Evolutionary conservation across 192 early-diverging fungal species (phyloP).

Genomic region (Diversispora eburnea): DNA sequence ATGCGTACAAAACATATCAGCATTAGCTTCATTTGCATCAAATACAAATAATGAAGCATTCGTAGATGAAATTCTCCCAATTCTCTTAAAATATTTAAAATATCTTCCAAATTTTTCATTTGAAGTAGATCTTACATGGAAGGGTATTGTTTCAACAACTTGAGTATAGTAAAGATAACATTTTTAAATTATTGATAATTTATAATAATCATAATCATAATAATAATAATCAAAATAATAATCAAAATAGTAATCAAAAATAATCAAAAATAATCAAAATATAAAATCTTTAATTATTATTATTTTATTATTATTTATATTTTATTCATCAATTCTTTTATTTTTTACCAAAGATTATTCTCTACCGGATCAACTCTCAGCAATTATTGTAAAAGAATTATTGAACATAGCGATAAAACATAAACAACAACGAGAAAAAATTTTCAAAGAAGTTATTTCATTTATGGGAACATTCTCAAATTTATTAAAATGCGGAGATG

Average conservation of each 20-base stretch:
- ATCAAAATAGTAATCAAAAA: background rate
- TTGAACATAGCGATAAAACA: constrained; percentile 35
- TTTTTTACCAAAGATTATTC: constrained; percentile 28
- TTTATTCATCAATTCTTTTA: background rate
- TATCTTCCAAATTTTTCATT: constrained; percentile 22
- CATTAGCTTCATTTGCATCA: constrained; percentile 23
- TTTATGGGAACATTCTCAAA: constrained; percentile 33
- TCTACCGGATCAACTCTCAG: constrained; percentile 33
- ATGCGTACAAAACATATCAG: constrained; percentile 6
- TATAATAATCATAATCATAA: too few relatives aligned
- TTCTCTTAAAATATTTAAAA: constrained; percentile 25
- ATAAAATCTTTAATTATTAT: background rate
- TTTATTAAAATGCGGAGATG: constrained; percentile 28
- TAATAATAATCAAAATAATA: too few relatives aligned
- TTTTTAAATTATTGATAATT: too few relatives aligned
- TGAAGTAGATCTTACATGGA: constrained; percentile 21
- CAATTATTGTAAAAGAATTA: constrained; percentile 32
- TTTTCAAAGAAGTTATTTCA: constrained; percentile 33
- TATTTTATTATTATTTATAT: background rate
- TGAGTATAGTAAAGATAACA: too few relatives aligned
- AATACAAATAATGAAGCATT: background rate
- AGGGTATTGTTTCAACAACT: background rate
- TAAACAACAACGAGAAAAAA: constrained; percentile 31
- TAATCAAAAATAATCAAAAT: constrained; percentile 6
- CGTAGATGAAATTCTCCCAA: constrained; percentile 4